These are phyloP conservation scores for Pleurotus cornucopiae DNA, from an alignment of 768 basidiomycete species.

Conservation along the genomic window DNA sequence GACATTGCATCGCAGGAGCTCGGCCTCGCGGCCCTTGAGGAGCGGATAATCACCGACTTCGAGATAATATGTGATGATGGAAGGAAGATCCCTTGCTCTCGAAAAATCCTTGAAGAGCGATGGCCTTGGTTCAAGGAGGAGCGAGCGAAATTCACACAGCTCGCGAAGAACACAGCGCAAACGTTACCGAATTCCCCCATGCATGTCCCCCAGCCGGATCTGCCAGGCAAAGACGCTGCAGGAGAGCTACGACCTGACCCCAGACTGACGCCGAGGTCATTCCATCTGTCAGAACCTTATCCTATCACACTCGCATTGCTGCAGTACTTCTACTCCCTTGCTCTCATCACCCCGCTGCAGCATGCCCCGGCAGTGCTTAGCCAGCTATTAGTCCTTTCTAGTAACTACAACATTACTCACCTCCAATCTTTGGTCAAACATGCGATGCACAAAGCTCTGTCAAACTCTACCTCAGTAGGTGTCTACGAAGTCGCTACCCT, in stretches of 20 bases:
- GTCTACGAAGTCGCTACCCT: conserved; percentile 95
- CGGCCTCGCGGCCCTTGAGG: conserved; percentile 80
- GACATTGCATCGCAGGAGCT: conserved; percentile 78
- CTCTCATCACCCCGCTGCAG: conserved; percentile 86
- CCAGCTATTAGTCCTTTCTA: conserved; percentile 79
- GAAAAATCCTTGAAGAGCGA: conserved; percentile 79
- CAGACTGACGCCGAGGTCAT: conserved; percentile 70
- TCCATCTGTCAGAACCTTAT: conserved; percentile 85
- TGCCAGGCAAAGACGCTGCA: conserved; percentile 45
- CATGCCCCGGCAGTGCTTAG: conserved; percentile 87
- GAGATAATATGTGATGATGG: conserved; percentile 92
- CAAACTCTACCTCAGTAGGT: conserved; percentile 81
- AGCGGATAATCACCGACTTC: conserved; percentile 81
- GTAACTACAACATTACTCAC: conserved; percentile 76
- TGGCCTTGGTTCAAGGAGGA: conserved; percentile 96
- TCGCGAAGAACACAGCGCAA: conserved; percentile 53
- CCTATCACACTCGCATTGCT: conserved; percentile 84
- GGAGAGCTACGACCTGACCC: conserved; percentile 66
- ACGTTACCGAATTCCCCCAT: conserved; percentile 55
- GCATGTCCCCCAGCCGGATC: conserved; percentile 59
- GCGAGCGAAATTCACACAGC: conserved; percentile 51
- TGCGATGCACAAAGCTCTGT: conserved; percentile 87
- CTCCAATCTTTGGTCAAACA: conserved; percentile 83
- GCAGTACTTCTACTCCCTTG: conserved; percentile 90
- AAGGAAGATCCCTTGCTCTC: conserved; percentile 74